Evolutionary conservation across 116 monocot genomes (phyloP).

Genomic region (Posidonia oceanica): DNA sequence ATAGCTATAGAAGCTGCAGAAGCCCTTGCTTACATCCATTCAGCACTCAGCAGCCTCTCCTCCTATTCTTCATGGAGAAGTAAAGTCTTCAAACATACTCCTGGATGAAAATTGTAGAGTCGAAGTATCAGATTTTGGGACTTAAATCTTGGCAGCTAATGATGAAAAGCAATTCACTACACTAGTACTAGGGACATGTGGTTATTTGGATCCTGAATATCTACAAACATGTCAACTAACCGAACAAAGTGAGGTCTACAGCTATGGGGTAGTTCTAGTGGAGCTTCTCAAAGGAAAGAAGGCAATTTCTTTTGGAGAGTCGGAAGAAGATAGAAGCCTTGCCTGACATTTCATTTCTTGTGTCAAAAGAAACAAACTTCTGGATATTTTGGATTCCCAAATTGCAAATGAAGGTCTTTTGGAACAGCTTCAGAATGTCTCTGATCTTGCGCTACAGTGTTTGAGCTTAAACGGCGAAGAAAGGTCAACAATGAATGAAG

Average conservation of each 20-base stretch:
- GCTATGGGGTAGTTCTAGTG: constrained; percentile 31
- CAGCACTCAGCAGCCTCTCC: neutral
- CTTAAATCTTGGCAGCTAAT: constrained; percentile 8
- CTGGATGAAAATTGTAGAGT: constrained; percentile 11
- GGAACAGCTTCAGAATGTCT: constrained; percentile 9
- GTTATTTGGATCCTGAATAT: constrained; percentile 23
- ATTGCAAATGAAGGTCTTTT: constrained; percentile 4
- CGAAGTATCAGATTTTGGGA: constrained; percentile 22
- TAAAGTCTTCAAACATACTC: constrained; percentile 24
- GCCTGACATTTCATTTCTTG: constrained; percentile 13
- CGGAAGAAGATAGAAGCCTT: constrained; percentile 16
- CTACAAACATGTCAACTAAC: constrained; percentile 12
- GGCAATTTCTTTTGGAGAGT: constrained; percentile 10
- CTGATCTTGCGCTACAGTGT: constrained; percentile 13
- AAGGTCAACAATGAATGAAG: constrained; percentile 24
- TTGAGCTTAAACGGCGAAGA: constrained; percentile 16
- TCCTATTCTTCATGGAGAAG: constrained; percentile 21
- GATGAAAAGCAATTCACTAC: constrained; percentile 1
- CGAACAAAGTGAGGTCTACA: constrained; percentile 27
- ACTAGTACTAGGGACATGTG: constrained; percentile 12
- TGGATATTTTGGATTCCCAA: constrained; percentile 10
- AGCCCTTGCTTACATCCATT: constrained; percentile 24
- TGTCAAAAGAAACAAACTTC: constrained; percentile 7
- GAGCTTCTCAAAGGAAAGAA: constrained; percentile 30
- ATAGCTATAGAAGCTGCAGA: constrained; percentile 5